A percentile compares a stretch with the other conserved stretches of the same genome.
Evolutionary conservation across 2,329 filamentous ascomycete genomes (phyloP).

Genomic region (Lachnellula occidentalis): DNA sequence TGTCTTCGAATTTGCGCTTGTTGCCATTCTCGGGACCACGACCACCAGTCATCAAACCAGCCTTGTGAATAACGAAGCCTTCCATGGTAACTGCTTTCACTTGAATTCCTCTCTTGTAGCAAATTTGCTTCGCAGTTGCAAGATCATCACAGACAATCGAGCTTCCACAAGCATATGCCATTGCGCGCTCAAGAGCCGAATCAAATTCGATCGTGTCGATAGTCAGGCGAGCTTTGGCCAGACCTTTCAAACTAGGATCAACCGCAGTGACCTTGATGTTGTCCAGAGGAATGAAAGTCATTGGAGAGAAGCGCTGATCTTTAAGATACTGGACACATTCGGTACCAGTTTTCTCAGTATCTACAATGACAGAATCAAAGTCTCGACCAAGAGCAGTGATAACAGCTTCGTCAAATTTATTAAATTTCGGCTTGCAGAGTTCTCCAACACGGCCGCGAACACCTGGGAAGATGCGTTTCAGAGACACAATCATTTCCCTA

Average conservation of each 20-base stretch:
- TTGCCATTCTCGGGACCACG: conserved; percentile 69
- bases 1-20: conserved; percentile 82
- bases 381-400: conserved; percentile 87
- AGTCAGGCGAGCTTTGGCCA: conserved; percentile 78
- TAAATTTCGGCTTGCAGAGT: conserved; percentile 92
- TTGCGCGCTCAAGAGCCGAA: conserved; percentile 78
- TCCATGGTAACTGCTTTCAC: conserved; percentile 94
- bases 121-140: conserved; percentile 80
- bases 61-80: conserved; percentile 95
- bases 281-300: conserved; percentile 93
- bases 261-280: conserved; percentile 93
- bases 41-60: conserved; percentile 93
- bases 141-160: conserved; percentile 90
- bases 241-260: conserved; percentile 85
- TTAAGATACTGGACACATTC: conserved; percentile 94
- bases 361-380: conserved; percentile 91
- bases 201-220: conserved; percentile 98
- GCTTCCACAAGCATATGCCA: conserved; percentile 91
- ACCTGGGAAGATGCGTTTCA: conserved; percentile 88
- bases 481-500: conserved; percentile 76
- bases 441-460: conserved; percentile 88
- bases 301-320: conserved; percentile 78
- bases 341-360: conserved; percentile 88
- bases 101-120: conserved; percentile 74
- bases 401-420: conserved; percentile 91